These are phyloP conservation scores for Petrea volubilis DNA, from an alignment of 257 asterid genomes.

Conservation along the genomic window DNA sequence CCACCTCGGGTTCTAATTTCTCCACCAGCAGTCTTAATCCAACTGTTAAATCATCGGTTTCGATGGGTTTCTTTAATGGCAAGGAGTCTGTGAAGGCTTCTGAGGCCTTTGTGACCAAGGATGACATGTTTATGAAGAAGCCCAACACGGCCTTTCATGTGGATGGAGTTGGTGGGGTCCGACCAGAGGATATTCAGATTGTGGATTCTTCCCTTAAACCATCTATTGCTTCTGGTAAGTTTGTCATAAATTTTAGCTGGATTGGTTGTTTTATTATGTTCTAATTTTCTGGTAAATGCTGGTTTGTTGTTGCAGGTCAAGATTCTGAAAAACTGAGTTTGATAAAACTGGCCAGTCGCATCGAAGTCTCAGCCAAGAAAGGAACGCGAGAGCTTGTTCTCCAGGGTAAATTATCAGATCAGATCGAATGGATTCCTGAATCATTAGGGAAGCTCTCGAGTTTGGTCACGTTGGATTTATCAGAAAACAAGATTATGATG, in stretches of 20 bases:
- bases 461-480: conserved; percentile 62
- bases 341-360: conserved; percentile 69
- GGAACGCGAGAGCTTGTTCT: conserved; percentile 66
- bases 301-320: conserved; percentile 49
- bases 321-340: conserved; percentile 65
- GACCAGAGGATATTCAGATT: conserved; percentile 37
- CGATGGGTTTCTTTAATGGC: conserved; percentile 32
- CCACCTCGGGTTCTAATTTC: neutral
- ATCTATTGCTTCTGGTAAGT: conserved; percentile 43
- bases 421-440: conserved; percentile 89
- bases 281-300: neutral
- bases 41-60: conserved; percentile 13
- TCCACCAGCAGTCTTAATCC: conserved; percentile 26
- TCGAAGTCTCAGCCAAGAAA: conserved; percentile 72
- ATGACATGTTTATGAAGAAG: conserved; percentile 46
- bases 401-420: conserved; percentile 62
- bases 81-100: conserved; percentile 38
- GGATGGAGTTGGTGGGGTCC: conserved; percentile 41
- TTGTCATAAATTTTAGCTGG: neutral
- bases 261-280: neutral
- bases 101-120: conserved; percentile 24
- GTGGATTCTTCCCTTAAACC: conserved; percentile 62
- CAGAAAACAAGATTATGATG: conserved; percentile 58
- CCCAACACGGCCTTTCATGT: conserved; percentile 39
- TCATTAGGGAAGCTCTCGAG: conserved; percentile 77